These are phyloP conservation scores for Botrytis galanthina DNA, from an alignment of 2,329 filamentous ascomycete species.

Conservation along the genomic window DNA sequence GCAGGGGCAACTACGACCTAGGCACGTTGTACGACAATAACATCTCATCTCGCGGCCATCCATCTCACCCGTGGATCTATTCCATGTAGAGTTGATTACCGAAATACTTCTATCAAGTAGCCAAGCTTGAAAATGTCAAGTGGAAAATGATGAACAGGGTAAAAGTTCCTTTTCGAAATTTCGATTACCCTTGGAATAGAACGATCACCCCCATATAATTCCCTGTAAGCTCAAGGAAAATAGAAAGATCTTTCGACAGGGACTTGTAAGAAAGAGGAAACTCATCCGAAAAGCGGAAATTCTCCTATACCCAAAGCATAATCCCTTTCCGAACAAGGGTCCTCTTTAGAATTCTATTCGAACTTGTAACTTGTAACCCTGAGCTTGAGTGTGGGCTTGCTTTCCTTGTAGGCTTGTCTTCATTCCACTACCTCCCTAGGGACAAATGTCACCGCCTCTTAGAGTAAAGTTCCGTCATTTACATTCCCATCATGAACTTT, in stretches of 20 bases:
- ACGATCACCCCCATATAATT: constrained; percentile 18
- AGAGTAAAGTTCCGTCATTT: constrained; percentile 12
- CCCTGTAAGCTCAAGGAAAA: constrained; percentile 14
- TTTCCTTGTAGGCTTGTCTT: neutral
- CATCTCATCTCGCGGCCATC: constrained; percentile 16
- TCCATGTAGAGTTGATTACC: constrained; percentile 13
- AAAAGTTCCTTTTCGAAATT: constrained; percentile 10
- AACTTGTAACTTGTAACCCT: constrained; percentile 14
- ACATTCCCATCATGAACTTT: constrained; percentile 14
- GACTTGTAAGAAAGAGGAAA: constrained; percentile 12
- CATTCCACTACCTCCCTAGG: constrained; percentile 9
- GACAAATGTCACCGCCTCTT: constrained; percentile 19
- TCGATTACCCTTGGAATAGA: constrained; percentile 12
- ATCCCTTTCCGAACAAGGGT: neutral
- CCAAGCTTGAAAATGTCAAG: neutral
- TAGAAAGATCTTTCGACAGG: constrained; percentile 13
- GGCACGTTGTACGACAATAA: constrained; percentile 13
- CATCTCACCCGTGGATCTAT: constrained; percentile 14
- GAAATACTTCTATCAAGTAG: neutral
- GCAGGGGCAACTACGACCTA: constrained; percentile 1
- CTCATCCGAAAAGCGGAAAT: constrained; percentile 7
- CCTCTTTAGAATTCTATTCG: constrained; percentile 6
- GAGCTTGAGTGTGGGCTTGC: constrained; percentile 11
- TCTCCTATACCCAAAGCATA: constrained; percentile 11
- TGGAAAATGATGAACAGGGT: neutral